phyloP scores from a whole-genome alignment of 2,329 filamentous ascomycete genomes.

The Xylaria sp. region DNA sequence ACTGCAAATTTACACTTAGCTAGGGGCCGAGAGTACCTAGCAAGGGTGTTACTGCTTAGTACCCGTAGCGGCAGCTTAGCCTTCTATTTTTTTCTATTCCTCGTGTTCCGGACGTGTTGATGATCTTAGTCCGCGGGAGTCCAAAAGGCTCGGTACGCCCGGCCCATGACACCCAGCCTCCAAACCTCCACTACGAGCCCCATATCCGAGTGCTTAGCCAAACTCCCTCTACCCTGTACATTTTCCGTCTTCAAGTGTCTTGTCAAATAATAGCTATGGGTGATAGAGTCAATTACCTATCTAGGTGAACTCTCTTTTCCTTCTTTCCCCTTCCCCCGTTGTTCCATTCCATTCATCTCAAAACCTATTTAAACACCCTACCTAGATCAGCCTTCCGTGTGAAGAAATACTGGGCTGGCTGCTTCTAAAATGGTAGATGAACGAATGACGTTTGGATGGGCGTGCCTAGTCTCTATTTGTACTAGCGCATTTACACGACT shows the following conservation, averaged over 20 bases:
- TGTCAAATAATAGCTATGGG: not conserved
- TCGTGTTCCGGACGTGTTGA: constrained; percentile 23
- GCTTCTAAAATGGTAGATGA: not conserved
- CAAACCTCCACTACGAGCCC: constrained; percentile 14
- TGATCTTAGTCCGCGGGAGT: not conserved
- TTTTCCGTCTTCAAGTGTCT: not conserved
- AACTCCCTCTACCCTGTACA: too few species aligned
- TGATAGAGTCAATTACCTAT: too few species aligned
- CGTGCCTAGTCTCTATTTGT: not conserved
- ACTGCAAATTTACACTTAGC: not conserved
- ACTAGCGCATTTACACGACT: constrained; percentile 8
- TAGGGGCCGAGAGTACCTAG: not conserved
- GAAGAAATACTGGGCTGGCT: constrained; percentile 1
- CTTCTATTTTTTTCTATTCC: constrained; percentile 3
- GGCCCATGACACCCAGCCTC: constrained; percentile 21
- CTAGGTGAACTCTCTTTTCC: not conserved
- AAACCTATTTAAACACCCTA: not conserved
- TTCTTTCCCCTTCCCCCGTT: too few species aligned
- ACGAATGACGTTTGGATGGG: constrained; percentile 18
- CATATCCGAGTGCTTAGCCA: constrained; percentile 2
- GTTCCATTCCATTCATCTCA: too few species aligned
- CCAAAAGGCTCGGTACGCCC: constrained; percentile 10
- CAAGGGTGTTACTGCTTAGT: not conserved
- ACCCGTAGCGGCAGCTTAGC: not conserved
- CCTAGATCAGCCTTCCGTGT: not conserved